These are phyloP conservation scores for Penicillium sp. DNA, from an alignment of 2,329 filamentous ascomycete species.

Conservation along the genomic window DNA sequence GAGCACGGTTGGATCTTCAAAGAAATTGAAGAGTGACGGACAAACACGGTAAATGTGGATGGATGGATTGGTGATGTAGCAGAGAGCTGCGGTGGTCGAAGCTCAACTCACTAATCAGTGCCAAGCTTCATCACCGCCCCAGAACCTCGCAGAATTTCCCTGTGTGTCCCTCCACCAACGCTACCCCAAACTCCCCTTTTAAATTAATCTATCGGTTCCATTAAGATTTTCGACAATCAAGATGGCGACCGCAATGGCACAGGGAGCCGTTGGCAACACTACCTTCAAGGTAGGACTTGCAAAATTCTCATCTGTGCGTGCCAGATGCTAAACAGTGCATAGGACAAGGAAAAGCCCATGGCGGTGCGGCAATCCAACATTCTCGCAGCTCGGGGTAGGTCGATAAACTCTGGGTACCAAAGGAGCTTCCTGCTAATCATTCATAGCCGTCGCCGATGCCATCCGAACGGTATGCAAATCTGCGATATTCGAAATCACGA, in stretches of 20 bases:
- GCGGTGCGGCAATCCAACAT: conserved; percentile 96
- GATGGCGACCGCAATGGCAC: conserved; percentile 56
- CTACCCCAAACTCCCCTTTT: conserved; percentile 27
- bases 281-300: conserved; percentile 63
- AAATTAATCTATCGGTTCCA: conserved; percentile 30
- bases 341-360: conserved; percentile 97
- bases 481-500: conserved; percentile 18
- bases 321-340: conserved; percentile 46
- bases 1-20: conserved; percentile 1
- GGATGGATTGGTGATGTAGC: conserved; percentile 33
- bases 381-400: conserved; percentile 86
- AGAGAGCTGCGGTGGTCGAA: conserved; percentile 42
- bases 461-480: conserved; percentile 72
- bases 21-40: conserved; percentile 26
- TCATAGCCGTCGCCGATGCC: conserved; percentile 87
- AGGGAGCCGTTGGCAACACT: conserved; percentile 60
- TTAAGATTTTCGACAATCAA: conserved; percentile 39
- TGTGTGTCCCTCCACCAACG: conserved; percentile 33
- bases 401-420: conserved; percentile 2
- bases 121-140: conserved; percentile 47
- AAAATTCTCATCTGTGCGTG: conserved; percentile 33
- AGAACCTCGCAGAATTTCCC: conserved; percentile 47
- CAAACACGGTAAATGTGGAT: conserved; percentile 26
- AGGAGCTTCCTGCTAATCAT: conserved; percentile 32
- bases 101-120: conserved; percentile 45